Evolutionary conservation across 352 stramenopile genomes (phyloP), one percentile per base, ranked within the genome.

Genomic region (Phytophthora pluvialis): DNA sequence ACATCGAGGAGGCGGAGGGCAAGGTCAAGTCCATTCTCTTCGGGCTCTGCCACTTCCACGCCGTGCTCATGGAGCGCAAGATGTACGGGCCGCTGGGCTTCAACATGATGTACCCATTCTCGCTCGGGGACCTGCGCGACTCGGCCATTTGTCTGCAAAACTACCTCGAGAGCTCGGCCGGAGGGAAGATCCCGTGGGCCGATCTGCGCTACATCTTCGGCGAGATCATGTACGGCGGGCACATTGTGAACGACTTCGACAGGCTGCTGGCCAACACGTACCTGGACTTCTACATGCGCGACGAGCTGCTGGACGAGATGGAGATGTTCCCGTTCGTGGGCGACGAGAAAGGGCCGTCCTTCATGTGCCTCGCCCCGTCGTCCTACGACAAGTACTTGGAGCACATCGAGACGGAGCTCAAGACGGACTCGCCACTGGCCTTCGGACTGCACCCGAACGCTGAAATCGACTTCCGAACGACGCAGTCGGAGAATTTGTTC

Each of bases 21-120:
- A 98, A 98, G 75, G 95, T 95, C 53, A 99, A 98, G 73, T 97
- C 91, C 40, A 99, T 99, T 68, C 73, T 99, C 21, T 99, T 99
- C 75, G 97, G 95, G 0, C 77, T 99, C 3, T 99, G 97, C 76
- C 90, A 98, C 78, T 99, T 99, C 75, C 97, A 99, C 70, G 95
- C 96, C 10, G 86, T 98, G 50, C 91, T 99, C 53, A 98, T 99
- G 91, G 97, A 99, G 72, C 88, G 97, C 32, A 99, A 99, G 72
- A 97, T 98, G 80, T 99, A 98, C 70, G 97, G 97, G 4, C 93
- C 96, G 12, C 93, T 98, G 56, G 97, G 97, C n/a, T 99, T 98
- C 81, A 99, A 99, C 67, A 99, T 99, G 95, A 98, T 98, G 78
- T 99, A 99, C 67, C 96, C 96, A 5, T 99, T 99, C 75, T 98